Base-by-base conservation (phyloP, 2,329 filamentous ascomycete genomes). In the Colletotrichum gigasporum region DNA sequence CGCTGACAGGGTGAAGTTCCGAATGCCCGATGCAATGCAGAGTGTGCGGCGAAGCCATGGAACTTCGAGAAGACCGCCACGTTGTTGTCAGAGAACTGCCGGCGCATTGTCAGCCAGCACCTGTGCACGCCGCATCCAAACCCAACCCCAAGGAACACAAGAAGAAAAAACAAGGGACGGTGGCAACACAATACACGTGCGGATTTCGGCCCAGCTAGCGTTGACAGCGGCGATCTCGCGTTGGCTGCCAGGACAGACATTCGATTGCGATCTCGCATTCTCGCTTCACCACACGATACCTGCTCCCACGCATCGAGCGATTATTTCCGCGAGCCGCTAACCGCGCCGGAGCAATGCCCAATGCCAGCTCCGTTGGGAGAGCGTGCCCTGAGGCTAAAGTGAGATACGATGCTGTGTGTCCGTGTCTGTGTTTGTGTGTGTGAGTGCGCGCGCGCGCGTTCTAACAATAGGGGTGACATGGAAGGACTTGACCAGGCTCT, bases 11-110 rank as follows among this genome's bases (percentile, higher is more conserved):
- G 4, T 34, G 42, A 56, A 42, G 8, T 35, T 41, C 8, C 59
- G 53, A 55, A 26, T 26, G 34, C 26, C 41, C 41, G 24, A 56
- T 48, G 51, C 51, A 47, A 41, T 47, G 32, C 45, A 47, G 47
- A 45, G 53, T 34, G 54, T 39, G 47, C 28, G 32, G 30, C 34
- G 30, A 30, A 47, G 32, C 44, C 26, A 50, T 45, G 22, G 37
- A 28, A 16, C 41, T 48, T 53, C 56, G 32, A 53, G 55, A 61
- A 61, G 61, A n/a, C 26, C 28, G 35, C 41, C 32, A 61, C 32
- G 20, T 28, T 34, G n/a, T 22, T 35, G 41, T 48, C 56, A 44
- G 47, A 64, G 20, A 48, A 42, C 34, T 37, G 26, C 34, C 26
- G 56, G 16, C 56, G 61, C 41, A 54, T 44, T 47, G 41, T n/a